A percentile compares a stretch with the other conserved stretches of the same genome.
phyloP scores from a whole-genome alignment of 2,329 filamentous ascomycete genomes.

The Colletotrichum sp. region DNA sequence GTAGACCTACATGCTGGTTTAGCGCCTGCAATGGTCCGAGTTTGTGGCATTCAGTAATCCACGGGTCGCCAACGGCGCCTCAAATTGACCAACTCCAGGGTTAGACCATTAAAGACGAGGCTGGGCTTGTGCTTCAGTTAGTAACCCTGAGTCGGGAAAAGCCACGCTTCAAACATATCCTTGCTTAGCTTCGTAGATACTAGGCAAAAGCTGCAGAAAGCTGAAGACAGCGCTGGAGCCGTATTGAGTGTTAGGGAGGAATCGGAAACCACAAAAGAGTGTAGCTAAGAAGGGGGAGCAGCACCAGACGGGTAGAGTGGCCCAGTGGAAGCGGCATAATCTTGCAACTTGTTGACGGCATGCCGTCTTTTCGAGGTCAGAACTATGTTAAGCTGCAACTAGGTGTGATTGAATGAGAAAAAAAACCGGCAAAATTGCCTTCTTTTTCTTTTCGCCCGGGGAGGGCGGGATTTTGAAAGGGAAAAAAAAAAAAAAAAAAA shows the following conservation, averaged over 20 bases:
- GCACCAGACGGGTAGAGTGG: background rate
- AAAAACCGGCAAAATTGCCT: background rate
- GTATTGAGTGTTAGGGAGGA: background rate
- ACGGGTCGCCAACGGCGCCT: background rate
- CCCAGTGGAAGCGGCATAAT: background rate
- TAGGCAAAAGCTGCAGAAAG: background rate
- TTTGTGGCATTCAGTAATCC: background rate
- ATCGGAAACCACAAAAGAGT: background rate
- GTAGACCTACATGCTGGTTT: background rate
- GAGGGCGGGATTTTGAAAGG: no score
- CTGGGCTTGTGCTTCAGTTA: background rate
- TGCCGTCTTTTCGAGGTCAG: background rate
- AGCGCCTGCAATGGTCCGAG: background rate
- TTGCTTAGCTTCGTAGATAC: background rate
- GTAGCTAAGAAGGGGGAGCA: background rate
- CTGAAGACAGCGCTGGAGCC: background rate
- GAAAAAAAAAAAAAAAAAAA: no score
- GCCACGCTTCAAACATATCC: background rate
- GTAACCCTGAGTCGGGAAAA: background rate
- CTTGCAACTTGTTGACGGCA: background rate
- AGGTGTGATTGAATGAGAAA: no score
- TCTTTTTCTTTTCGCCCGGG: background rate
- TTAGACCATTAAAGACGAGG: background rate
- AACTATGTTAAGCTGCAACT: background rate
- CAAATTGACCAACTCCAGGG: background rate